These are phyloP conservation scores for Xylariales sp. DNA, from an alignment of 2,329 filamentous ascomycete species.

Conservation along the genomic window DNA sequence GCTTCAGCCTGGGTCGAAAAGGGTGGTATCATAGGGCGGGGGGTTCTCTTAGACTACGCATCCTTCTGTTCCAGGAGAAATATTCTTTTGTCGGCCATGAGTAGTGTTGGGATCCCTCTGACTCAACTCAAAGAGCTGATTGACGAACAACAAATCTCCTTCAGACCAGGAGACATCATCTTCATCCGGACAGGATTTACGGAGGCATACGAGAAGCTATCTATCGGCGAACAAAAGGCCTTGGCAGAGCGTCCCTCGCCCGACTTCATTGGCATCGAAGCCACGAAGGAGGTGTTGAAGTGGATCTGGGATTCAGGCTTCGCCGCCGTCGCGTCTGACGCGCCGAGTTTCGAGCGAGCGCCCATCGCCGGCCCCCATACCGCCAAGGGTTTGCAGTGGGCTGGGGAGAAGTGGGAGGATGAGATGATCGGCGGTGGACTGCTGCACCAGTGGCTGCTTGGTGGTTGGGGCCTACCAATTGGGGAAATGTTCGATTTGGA, in stretches of 20 bases:
- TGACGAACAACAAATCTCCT: conserved; percentile 26
- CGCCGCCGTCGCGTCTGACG: conserved; percentile 38
- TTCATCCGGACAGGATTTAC: conserved; percentile 34
- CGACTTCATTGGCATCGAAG: conserved; percentile 34
- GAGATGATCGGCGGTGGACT: conserved; percentile 6
- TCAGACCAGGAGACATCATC: conserved; percentile 33
- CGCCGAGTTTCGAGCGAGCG: conserved; percentile 37
- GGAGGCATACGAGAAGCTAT: conserved; percentile 23
- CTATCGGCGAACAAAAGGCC: conserved; percentile 16
- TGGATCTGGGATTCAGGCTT: conserved; percentile 44
- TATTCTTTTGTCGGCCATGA: conserved; percentile 11
- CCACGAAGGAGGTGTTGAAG: conserved; percentile 26
- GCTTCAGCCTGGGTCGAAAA: too few species aligned
- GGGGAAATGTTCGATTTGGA: conserved; percentile 45
- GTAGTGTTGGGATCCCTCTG: conserved; percentile 8
- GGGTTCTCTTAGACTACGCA: conserved; percentile 41
- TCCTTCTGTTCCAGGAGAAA: conserved; percentile 9
- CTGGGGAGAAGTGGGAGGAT: conserved; percentile 5
- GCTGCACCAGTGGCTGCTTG: conserved; percentile 38
- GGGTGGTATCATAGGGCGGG: conserved; percentile 38
- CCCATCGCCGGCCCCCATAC: conserved; percentile 29
- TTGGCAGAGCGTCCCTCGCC: conserved; percentile 22
- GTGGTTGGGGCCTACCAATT: conserved; percentile 47
- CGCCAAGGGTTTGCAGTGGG: conserved; percentile 10
- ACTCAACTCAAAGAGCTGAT: conserved; percentile 30